These are phyloP conservation scores for Aspergillus pseudotamarii DNA, from an alignment of 2,329 filamentous ascomycete species.

Conservation along the genomic window DNA sequence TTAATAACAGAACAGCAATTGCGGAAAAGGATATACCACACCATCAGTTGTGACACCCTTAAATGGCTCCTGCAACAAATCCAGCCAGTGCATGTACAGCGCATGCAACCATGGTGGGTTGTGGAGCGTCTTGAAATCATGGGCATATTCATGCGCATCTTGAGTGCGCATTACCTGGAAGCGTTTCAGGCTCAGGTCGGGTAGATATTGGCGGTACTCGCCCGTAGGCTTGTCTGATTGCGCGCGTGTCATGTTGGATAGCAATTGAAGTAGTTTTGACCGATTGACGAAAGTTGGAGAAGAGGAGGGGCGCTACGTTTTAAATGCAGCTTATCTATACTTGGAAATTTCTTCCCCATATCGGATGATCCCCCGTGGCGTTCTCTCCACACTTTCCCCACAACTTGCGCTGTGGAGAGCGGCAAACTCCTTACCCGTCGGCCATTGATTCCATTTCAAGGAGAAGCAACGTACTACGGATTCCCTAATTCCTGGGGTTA, in stretches of 20 bases:
- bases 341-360: neutral
- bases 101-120: conserved; percentile 69
- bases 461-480: neutral
- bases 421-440: conserved; percentile 18
- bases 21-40: conserved; percentile 26
- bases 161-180: conserved; percentile 67
- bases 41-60: conserved; percentile 72
- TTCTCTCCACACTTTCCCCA: conserved; percentile 14
- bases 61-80: conserved; percentile 65
- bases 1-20: neutral
- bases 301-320: neutral
- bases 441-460: neutral
- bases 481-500: neutral
- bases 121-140: conserved; percentile 60
- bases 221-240: conserved; percentile 29
- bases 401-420: conserved; percentile 18
- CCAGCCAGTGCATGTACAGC: conserved; percentile 61
- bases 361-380: conserved; percentile 2
- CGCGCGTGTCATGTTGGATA: conserved; percentile 10
- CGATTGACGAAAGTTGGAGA: neutral
- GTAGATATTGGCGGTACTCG: conserved; percentile 62
- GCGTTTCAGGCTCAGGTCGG: conserved; percentile 62
- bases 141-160: conserved; percentile 64
- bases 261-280: neutral
- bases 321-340: conserved; percentile 7